phyloP scores from a whole-genome alignment of 2,329 filamentous ascomycete species.

The Aspergillus uvarum region DNA sequence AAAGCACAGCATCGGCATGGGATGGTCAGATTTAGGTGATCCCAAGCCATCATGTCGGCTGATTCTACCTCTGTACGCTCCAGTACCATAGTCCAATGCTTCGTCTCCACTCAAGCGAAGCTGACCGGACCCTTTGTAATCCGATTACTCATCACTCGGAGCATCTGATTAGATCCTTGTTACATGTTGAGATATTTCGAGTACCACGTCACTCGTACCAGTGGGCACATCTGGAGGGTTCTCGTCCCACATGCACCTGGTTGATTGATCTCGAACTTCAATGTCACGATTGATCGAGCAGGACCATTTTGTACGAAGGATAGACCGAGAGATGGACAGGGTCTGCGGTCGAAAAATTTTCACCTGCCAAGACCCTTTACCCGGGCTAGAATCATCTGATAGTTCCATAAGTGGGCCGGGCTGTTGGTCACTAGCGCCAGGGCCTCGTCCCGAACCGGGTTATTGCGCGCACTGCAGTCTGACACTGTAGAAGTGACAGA shows the following conservation, averaged over 20 bases:
- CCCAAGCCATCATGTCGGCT: neutral
- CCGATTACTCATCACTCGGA: no score
- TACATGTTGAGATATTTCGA: neutral
- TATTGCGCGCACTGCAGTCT: no score
- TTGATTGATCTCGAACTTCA: no score
- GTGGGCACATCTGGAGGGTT: no score
- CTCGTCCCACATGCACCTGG: no score
- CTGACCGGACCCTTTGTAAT: no score
- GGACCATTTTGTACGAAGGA: no score
- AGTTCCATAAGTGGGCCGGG: neutral
- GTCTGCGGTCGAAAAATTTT: neutral
- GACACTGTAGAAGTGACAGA: no score
- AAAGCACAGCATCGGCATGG: neutral
- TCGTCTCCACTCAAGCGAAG: neutral
- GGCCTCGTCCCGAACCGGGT: neutral
- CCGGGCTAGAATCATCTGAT: neutral
- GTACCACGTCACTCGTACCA: no score
- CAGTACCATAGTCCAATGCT: neutral
- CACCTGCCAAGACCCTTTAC: neutral
- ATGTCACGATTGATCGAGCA: no score
- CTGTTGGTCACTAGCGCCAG: neutral
- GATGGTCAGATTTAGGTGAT: neutral
- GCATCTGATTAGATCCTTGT: no score
- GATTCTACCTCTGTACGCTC: neutral
- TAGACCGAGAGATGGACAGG: neutral